These are phyloP conservation scores for Lodderomyces margitis DNA, from an alignment of 1,139 yeast genomes.

Conservation along the genomic window DNA sequence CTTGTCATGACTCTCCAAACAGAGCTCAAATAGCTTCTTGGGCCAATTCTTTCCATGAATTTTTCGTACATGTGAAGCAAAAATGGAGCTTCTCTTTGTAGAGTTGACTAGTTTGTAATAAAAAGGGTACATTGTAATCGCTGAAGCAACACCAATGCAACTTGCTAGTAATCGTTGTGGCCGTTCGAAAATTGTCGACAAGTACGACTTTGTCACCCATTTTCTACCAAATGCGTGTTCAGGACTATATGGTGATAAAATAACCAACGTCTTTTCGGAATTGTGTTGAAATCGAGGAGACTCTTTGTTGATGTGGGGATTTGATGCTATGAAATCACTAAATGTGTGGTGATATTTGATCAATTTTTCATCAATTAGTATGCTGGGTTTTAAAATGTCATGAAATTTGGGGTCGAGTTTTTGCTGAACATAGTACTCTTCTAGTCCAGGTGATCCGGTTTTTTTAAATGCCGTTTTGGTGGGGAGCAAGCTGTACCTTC, in stretches of 20 bases:
- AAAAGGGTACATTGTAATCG: constrained; percentile 67
- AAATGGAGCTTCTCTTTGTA: constrained; percentile 45
- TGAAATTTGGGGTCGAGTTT: constrained; percentile 23
- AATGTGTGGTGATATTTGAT: constrained; percentile 42
- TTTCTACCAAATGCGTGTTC: constrained; percentile 71
- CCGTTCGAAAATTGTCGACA: constrained; percentile 74
- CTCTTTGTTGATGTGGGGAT: constrained; percentile 54
- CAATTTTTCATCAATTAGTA: constrained; percentile 35
- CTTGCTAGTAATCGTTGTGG: constrained; percentile 80
- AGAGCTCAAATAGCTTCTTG: constrained; percentile 53
- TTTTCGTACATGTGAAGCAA: constrained; percentile 58
- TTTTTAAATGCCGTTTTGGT: constrained; percentile 14
- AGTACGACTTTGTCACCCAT: constrained; percentile 73
- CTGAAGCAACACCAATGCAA: constrained; percentile 76
- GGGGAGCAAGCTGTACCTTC: constrained; percentile 32
- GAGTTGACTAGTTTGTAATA: constrained; percentile 54
- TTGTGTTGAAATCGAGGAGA: constrained; percentile 47
- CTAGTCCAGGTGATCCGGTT: constrained; percentile 17
- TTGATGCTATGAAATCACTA: constrained; percentile 47
- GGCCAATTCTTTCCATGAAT: constrained; percentile 85
- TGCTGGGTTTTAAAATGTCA: constrained; percentile 31
- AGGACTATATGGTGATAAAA: constrained; percentile 58
- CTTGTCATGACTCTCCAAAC: constrained; percentile 58
- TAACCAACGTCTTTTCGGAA: constrained; percentile 49
- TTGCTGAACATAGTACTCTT: constrained; percentile 15